Base-by-base conservation (phyloP, 805 yeast species). In the Yarrowia sp. region DNA sequence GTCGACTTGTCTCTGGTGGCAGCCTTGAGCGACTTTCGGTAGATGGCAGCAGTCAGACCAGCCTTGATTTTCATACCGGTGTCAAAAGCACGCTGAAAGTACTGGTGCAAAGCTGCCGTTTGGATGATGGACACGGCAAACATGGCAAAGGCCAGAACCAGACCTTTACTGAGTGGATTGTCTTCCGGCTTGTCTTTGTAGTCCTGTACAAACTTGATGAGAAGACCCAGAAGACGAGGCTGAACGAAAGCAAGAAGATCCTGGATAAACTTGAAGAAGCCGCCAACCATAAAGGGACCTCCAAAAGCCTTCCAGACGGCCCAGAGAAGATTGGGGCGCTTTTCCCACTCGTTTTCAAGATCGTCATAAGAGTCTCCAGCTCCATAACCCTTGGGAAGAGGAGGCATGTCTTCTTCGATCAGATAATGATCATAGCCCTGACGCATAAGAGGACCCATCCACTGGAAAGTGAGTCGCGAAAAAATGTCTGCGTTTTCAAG, bases 401-500 rank as follows among this genome's bases (percentile, higher is more conserved):
- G 82, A 17, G 97, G 97, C 66, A 93, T 82, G 75, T 93, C 98
- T 1, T 78, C 75, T 32, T 73, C 75, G 10, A 78, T 73, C 35
- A 79, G 78, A 70, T 71, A 84, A 67, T 83, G 84, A 44, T 80
- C 77, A 71, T 87, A 88, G 16, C 98, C 98, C 62, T 83, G 83
- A 69, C 78, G 83, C 87, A 95, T 90, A 71, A 95, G 78, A 1
- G 83, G 85, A 21, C 91, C 85, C 96, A 95, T 90, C 98, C 99
- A 95, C 28, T 86, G 78, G 74, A 95, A 93, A 0, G 96, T 87
- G 61, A 93, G 78, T 62, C 83, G 79, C 2, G 96, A 87, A 68
- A 93, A 84, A 16, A 92, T 77, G 72, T 92, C 86, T 12, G 91
- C 89, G 64, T 73, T 74, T 41, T 84, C 87, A 44, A 78, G 76